phyloP scores from a whole-genome alignment of 1,139 yeast species.

The Nakaseomyces glabratus region DNA sequence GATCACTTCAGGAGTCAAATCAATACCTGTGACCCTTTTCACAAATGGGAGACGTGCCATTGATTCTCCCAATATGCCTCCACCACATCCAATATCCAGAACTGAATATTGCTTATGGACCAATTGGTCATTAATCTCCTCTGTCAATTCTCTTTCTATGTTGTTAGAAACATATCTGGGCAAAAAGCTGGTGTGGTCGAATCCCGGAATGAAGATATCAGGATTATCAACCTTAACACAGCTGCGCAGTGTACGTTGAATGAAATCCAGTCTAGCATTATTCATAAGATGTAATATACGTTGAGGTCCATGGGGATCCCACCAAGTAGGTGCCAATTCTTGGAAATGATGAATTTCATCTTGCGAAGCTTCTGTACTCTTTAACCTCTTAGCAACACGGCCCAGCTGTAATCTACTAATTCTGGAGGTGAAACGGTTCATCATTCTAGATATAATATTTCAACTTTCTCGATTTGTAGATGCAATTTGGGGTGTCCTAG shows the following conservation, averaged over 20 bases:
- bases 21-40: conserved; percentile 65
- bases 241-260: conserved; percentile 48
- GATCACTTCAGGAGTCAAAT: conserved; percentile 72
- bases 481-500: too few relatives aligned
- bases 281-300: conserved; percentile 93
- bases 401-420: too few relatives aligned
- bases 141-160: conserved; percentile 43
- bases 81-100: conserved; percentile 95
- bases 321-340: conserved; percentile 82
- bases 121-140: conserved; percentile 37
- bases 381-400: conserved; percentile 6
- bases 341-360: conserved; percentile 75
- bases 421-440: too few relatives aligned
- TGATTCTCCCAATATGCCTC: conserved; percentile 84
- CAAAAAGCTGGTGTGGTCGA: conserved; percentile 48
- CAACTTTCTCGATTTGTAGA: too few relatives aligned
- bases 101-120: conserved; percentile 36
- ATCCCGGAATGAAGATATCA: conserved; percentile 69
- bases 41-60: conserved; percentile 68
- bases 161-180: conserved; percentile 45
- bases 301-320: conserved; percentile 94
- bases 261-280: conserved; percentile 76
- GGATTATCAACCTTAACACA: conserved; percentile 36
- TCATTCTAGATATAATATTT: too few relatives aligned
- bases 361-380: conserved; percentile 26